Percentiles rank a stretch among this genome's conserved stretches.
phyloP scores from a whole-genome alignment of 2,329 filamentous ascomycete genomes.

The Colletotrichum graminicola region DNA sequence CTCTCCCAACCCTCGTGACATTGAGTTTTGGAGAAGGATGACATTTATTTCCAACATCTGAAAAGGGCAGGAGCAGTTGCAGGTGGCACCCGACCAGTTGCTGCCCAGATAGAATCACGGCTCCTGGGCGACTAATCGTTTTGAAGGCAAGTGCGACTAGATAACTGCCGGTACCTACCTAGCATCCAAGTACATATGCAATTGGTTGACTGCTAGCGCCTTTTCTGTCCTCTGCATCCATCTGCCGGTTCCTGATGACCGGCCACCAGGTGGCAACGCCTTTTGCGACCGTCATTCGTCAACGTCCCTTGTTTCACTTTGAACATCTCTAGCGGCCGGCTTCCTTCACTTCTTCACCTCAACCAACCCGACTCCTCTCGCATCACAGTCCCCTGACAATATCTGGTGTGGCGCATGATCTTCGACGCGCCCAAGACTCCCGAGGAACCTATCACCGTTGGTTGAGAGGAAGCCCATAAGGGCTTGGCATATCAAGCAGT shows the following conservation, averaged over 20 bases:
- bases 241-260: constrained; percentile 26
- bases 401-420: constrained; percentile 16
- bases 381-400: constrained; percentile 6
- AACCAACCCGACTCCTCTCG: constrained; percentile 17
- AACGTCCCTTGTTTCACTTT: constrained; percentile 29
- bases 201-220: constrained; percentile 13
- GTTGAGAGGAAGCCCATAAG: background rate
- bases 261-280: constrained; percentile 23
- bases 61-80: constrained; percentile 9
- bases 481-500: background rate
- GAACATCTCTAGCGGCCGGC: background rate
- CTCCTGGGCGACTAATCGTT: constrained; percentile 4
- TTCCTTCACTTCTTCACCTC: background rate
- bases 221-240: background rate
- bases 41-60: background rate
- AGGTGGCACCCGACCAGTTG: constrained; percentile 16
- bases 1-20: constrained; percentile 5
- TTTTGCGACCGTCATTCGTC: constrained; percentile 30
- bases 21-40: background rate
- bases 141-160: constrained; percentile 1
- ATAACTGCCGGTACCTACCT: no score
- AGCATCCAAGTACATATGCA: no score
- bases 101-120: background rate
- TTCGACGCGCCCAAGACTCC: background rate
- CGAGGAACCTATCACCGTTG: background rate